Evolutionary conservation across 2,329 filamentous ascomycete species (phyloP), one percentile per base, ranked within the genome.

Genomic region (Blastomyces gilchristii): DNA sequence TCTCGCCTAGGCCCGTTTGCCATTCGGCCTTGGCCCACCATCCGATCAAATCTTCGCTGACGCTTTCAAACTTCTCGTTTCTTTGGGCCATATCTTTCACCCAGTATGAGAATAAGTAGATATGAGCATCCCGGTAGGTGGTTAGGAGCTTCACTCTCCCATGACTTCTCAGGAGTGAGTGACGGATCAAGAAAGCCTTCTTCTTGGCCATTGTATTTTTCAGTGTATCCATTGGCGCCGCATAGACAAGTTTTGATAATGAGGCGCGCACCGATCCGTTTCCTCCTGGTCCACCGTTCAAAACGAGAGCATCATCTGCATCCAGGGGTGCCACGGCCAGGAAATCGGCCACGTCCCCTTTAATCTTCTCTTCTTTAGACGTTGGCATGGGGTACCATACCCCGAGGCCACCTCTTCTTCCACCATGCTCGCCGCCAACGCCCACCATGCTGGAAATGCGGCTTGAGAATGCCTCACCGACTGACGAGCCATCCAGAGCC

Each of bases 21-120:
- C 94, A 99, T 62, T 87, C 86, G 0, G 93, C 86, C 74, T 97
- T 97, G 43, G 92, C 90, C 91, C 92, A 96, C 89, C 90, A 96
- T 7, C 92, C 91, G 18, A 97, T 80, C 6, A 97, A 85, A 71
- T 97, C 93, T 74, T 97, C 93, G 41, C 89, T 89, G 58, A 99
- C 86, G 63, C 87, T 95, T 69, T 96, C 90, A 66, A 99, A 85
- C 12, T 83, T 86, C 39, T 92, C 87, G 70, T 97, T 95, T 65
- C 83, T 80, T 63, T 85, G 83, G 52, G 95, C 85, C 74, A 96
- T 89, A 62, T 95, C 87, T 70, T 96, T 84, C 9, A 96, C 83
- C 93, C 94, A 97, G 68, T 85, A 86, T 0, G 94, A 94, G 68
- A 99, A 90, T 66, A 99, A 85, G 75, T 99, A 99, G 63, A 97